A percentile compares a stretch with the other conserved stretches of the same genome.
These are phyloP conservation scores for Solanum rostratum DNA, from an alignment of 257 asterid species.

Conservation along the genomic window DNA sequence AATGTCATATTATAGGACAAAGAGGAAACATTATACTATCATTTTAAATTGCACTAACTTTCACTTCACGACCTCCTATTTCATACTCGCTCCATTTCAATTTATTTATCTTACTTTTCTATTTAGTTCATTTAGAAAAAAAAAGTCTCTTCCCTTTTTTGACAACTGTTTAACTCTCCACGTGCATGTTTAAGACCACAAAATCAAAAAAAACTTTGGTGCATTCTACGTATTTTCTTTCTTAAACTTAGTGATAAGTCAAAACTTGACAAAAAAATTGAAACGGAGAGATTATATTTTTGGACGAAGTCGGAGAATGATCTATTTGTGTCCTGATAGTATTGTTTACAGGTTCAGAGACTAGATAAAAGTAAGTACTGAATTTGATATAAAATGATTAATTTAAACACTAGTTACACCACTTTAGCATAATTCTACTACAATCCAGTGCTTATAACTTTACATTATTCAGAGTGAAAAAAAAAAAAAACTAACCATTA, in stretches of 20 bases:
- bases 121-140: background rate
- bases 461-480: background rate
- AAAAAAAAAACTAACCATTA: conserved; percentile 8
- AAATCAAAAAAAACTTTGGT: no score
- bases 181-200: no score
- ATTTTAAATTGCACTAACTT: background rate
- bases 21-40: background rate
- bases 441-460: background rate
- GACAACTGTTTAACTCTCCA: no score
- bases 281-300: background rate
- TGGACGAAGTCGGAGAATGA: background rate
- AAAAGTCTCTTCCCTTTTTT: background rate
- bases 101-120: background rate
- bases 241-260: no score
- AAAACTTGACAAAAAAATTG: no score
- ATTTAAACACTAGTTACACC: background rate
- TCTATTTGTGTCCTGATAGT: background rate
- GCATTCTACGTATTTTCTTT: no score
- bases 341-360: background rate
- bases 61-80: background rate
- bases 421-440: background rate
- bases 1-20: background rate
- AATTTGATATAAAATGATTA: background rate
- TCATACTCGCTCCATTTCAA: background rate
- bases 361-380: background rate